A percentile compares a stretch with the other conserved stretches of the same genome.
phyloP scores from a whole-genome alignment of 805 yeast species.

The Yarrowia sp. region DNA sequence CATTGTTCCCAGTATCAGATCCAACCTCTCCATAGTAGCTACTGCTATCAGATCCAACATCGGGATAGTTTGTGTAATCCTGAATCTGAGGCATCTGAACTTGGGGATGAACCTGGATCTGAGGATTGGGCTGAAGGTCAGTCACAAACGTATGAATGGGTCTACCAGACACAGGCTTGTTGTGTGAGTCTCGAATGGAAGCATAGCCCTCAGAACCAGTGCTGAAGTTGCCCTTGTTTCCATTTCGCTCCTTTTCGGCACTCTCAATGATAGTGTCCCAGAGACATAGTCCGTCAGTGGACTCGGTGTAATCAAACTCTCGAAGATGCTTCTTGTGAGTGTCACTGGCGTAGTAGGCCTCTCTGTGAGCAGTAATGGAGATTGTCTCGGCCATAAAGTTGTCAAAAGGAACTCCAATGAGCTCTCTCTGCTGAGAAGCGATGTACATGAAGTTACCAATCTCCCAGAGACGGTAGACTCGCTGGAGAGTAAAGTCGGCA shows the following conservation, averaged over 20 bases:
- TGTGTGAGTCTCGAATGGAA: background rate
- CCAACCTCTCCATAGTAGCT: conserved; percentile 6
- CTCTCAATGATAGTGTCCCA: conserved; percentile 28
- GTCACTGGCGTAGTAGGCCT: conserved; percentile 23
- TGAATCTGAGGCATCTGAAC: background rate
- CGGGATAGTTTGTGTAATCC: background rate
- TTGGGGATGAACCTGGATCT: background rate
- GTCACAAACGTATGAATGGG: conserved; percentile 14
- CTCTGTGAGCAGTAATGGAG: conserved; percentile 28
- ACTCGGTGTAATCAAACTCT: conserved; percentile 9
- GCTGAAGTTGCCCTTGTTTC: conserved; percentile 9
- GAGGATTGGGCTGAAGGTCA: background rate
- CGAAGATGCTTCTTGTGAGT: conserved; percentile 8
- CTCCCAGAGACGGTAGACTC: conserved; percentile 31
- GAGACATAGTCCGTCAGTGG: background rate
- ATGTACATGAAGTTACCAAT: conserved; percentile 30
- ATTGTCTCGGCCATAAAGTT: conserved; percentile 28
- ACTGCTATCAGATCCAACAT: background rate
- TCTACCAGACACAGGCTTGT: background rate
- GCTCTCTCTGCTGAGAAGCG: conserved; percentile 8
- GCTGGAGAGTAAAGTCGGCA: background rate
- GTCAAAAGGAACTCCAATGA: conserved; percentile 32
- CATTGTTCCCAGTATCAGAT: background rate
- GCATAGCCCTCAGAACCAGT: conserved; percentile 5
- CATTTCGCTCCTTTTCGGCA: conserved; percentile 24